A percentile compares a stretch with the other conserved stretches of the same genome.
phyloP scores from a whole-genome alignment of 2,329 filamentous ascomycete species.

The Grosmannia clavigera region DNA sequence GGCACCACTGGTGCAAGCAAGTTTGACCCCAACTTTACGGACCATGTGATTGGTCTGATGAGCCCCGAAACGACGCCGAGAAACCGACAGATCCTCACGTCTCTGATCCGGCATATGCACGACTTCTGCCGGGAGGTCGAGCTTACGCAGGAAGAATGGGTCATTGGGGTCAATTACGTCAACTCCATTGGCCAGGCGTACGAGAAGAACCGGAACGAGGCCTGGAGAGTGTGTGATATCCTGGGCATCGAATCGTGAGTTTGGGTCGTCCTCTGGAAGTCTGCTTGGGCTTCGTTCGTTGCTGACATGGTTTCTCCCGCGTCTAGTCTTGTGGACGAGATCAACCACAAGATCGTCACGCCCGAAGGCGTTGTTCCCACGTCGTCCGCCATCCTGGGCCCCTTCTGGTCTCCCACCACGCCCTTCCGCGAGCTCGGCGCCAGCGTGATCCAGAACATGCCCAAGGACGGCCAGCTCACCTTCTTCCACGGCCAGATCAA shows the following conservation, averaged over 20 bases:
- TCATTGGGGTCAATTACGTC: slow-evolving; percentile 44
- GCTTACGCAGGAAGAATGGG: slow-evolving; percentile 71
- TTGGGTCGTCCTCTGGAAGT: neutral
- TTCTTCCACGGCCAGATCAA: slow-evolving; percentile 51
- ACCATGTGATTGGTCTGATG: slow-evolving; percentile 60
- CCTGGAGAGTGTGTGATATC: slow-evolving; percentile 59
- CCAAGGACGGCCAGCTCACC: slow-evolving; percentile 36
- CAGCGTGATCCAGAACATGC: slow-evolving; percentile 45
- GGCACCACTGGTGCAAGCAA: slow-evolving; percentile 13
- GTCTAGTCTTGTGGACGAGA: slow-evolving; percentile 61
- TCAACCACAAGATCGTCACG: slow-evolving; percentile 53
- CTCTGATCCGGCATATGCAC: slow-evolving; percentile 62
- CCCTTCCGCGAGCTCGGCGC: slow-evolving; percentile 58
- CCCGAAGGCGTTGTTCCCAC: slow-evolving; percentile 42
- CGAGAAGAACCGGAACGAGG: slow-evolving; percentile 57
- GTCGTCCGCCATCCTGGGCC: slow-evolving; percentile 68
- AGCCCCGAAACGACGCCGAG: slow-evolving; percentile 59
- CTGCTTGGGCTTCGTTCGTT: neutral
- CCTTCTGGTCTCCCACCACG: slow-evolving; percentile 68
- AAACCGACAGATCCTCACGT: slow-evolving; percentile 53
- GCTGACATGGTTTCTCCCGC: neutral
- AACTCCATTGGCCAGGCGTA: slow-evolving; percentile 61
- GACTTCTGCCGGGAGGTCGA: slow-evolving; percentile 72
- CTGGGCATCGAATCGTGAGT: slow-evolving; percentile 57
- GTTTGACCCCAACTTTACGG: slow-evolving; percentile 69